Evolutionary conservation across 2,329 filamentous ascomycete species (phyloP).

Genomic region (Aspergillus brunneoviolaceus): DNA sequence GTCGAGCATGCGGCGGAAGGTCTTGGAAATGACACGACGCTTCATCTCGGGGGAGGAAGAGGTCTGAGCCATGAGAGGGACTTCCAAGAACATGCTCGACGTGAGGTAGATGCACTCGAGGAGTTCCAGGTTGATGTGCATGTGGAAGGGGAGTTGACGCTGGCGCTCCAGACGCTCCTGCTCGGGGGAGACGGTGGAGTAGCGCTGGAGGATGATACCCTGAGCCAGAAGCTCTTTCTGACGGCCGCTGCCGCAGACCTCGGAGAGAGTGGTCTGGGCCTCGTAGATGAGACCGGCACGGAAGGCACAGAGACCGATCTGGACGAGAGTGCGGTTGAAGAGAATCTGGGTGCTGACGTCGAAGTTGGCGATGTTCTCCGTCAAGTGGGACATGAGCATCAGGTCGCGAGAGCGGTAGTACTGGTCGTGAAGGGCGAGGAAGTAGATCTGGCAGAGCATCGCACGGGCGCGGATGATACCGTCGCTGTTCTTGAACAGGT

Average conservation of each 20-base stretch:
- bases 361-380: slow-evolving; percentile 95
- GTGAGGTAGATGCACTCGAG: slow-evolving; percentile 98
- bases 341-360: slow-evolving; percentile 97
- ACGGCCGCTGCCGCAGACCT: slow-evolving; percentile 94
- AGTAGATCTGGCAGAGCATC: slow-evolving; percentile 99
- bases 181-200: slow-evolving; percentile 92
- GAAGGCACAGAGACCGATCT: slow-evolving; percentile 98
- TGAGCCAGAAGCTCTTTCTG: slow-evolving; percentile 98
- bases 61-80: slow-evolving; percentile 92
- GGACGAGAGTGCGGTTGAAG: slow-evolving; percentile 96
- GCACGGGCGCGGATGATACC: slow-evolving; percentile 94
- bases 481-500: slow-evolving; percentile 91
- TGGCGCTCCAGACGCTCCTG: slow-evolving; percentile 97
- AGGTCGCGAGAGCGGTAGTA: slow-evolving; percentile 98
- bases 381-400: slow-evolving; percentile 99
- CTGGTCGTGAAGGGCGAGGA: slow-evolving; percentile 93
- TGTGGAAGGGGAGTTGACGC: slow-evolving; percentile 97
- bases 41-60: slow-evolving; percentile 95
- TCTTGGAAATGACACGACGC: slow-evolving; percentile 98
- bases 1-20: slow-evolving; percentile 97
- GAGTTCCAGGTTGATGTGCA: slow-evolving; percentile 99
- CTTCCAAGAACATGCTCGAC: slow-evolving; percentile 98
- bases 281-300: slow-evolving; percentile 95
- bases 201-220: slow-evolving; percentile 97
- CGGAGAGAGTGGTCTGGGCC: slow-evolving; percentile 93